Evolutionary conservation across 2,329 filamentous ascomycete species (phyloP), one percentile per base, ranked within the genome.

Genomic region (Claviceps sp.): DNA sequence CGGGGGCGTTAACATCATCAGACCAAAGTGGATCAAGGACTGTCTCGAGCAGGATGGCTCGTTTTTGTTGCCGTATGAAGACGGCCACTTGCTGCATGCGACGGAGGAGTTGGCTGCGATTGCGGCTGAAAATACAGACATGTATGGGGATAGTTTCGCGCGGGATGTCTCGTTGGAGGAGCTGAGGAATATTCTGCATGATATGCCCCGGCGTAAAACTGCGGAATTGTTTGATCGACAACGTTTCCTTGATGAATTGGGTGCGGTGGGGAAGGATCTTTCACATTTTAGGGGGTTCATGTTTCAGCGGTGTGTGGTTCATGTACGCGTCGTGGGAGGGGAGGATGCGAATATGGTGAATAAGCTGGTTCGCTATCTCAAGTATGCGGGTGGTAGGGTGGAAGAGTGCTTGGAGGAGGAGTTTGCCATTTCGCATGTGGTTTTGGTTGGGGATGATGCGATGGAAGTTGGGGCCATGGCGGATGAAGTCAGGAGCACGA

Each of bases 11-110:
- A 83, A 88, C 58, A 84, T 98, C 49, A 75, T 97, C 52, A 80
- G 81, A 22, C 86, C 90, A 0, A 75, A 73, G 5, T 98, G 93
- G 93, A 70, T 97, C 2, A 72, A 86, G 30, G 89, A 97, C 64
- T 93, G 88, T 60, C 74, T 95, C 37, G 76, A 77, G 65, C 80
- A 65, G 67, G 75, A 57, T 50, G 3, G 73, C 77, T 4, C 37
- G 3, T 76, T 85, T 13, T 67, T 95, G 7, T 78, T 95, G 4
- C 75, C 76, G 0, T 75, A 73, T 43, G 76, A 79, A 57, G 73
- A 69, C 2, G 59, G 73, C 0, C 89, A 97, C 60, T 72, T 97
- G 59, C 84, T 93, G 55, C 81, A 84, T 60, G 80, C 80, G 0
- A 78, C 76, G 0, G 76, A 81, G 4, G 74, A 72, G 1, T 72